A percentile compares a stretch with the other conserved stretches of the same genome.
Conservation (phyloP, 2,329 filamentous ascomycete species). For the Eutypa lata region DNA sequence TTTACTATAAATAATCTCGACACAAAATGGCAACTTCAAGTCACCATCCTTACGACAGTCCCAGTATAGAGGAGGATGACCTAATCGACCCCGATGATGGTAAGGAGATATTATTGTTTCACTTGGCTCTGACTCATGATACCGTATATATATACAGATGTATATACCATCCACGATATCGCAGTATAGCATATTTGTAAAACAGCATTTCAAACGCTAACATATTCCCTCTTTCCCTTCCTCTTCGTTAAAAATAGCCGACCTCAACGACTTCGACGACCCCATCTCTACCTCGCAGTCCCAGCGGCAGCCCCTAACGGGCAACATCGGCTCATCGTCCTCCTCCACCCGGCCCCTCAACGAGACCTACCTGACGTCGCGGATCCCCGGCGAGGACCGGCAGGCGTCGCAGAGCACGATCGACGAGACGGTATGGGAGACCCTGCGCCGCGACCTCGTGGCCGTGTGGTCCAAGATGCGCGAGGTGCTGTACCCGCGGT, state of each 20-base stretch:
- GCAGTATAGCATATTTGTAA: not conserved
- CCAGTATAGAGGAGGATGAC: slow-evolving; percentile 60
- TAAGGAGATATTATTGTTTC: slow-evolving; percentile 33
- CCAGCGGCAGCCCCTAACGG: slow-evolving; percentile 76
- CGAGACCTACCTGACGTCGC: slow-evolving; percentile 80
- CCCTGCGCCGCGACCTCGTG: slow-evolving; percentile 84
- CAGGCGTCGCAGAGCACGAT: slow-evolving; percentile 88
- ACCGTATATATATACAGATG: no score
- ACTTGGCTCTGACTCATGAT: not conserved
- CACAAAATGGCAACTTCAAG: slow-evolving; percentile 44
- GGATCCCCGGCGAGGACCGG: slow-evolving; percentile 89
- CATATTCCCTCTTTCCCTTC: not conserved
- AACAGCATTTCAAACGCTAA: not conserved
- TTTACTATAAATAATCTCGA: no score
- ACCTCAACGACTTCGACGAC: slow-evolving; percentile 91
- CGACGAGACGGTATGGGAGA: slow-evolving; percentile 96
- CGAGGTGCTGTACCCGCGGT: slow-evolving; percentile 94
- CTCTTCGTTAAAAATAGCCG: slow-evolving; percentile 48
- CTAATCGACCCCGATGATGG: slow-evolving; percentile 79
- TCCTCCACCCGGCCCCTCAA: slow-evolving; percentile 59
- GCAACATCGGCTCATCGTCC: slow-evolving; percentile 69
- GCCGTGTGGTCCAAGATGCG: slow-evolving; percentile 98
- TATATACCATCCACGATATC: no score
- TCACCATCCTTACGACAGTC: slow-evolving; percentile 59
- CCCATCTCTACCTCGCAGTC: slow-evolving; percentile 64